Conservation (phyloP, 371 early-diverging fungal species). For the Quaeritorhiza haematococci region DNA sequence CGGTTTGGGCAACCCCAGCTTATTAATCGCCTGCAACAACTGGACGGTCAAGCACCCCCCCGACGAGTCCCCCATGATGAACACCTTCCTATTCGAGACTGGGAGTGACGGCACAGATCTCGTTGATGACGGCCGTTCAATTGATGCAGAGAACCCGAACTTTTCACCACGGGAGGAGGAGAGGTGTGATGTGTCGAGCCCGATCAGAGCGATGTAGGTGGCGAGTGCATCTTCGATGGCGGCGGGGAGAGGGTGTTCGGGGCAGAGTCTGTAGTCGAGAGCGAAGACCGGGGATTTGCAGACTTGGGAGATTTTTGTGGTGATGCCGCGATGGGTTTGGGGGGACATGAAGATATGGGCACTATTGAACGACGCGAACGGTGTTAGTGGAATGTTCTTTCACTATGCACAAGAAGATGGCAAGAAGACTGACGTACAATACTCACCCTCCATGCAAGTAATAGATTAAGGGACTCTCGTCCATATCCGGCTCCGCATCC, state of each 20-base stretch:
- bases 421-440: not conserved
- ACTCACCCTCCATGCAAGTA: slow-evolving; percentile 56
- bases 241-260: slow-evolving; percentile 25
- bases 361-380: slow-evolving; percentile 22
- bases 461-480: slow-evolving; percentile 29
- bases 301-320: slow-evolving; percentile 48
- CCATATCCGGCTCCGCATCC: not conserved
- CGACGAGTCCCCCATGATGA: slow-evolving; percentile 51
- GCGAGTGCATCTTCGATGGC: slow-evolving; percentile 32
- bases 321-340: slow-evolving; percentile 52
- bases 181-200: not conserved
- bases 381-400: not conserved
- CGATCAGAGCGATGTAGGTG: slow-evolving; percentile 19
- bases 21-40: slow-evolving; percentile 18
- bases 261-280: slow-evolving; percentile 29
- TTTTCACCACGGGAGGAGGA: not conserved
- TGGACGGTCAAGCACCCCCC: slow-evolving; percentile 50
- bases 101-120: no score
- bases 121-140: no score
- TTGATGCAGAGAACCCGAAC: not conserved
- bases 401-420: not conserved
- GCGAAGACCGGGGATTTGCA: slow-evolving; percentile 44
- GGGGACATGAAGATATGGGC: slow-evolving; percentile 60
- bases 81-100: slow-evolving; percentile 5
- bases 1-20: slow-evolving; percentile 21